These are phyloP conservation scores for Pleoardoris graminearum DNA, from an alignment of 2,329 filamentous ascomycete species.

Conservation along the genomic window DNA sequence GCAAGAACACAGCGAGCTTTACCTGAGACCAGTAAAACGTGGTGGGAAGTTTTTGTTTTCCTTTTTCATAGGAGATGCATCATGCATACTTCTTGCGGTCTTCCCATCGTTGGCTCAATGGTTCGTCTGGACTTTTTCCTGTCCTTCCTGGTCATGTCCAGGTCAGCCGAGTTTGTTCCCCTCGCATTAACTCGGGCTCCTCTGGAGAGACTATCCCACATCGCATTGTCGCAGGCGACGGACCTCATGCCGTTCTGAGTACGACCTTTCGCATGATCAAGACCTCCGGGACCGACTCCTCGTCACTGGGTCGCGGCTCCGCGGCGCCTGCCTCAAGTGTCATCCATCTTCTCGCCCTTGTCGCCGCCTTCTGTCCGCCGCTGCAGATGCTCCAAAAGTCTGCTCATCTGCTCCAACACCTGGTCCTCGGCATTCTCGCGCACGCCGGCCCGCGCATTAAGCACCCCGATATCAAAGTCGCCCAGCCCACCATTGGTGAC, in stretches of 20 bases:
- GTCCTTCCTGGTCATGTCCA: too few species aligned
- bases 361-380: conserved; percentile 17
- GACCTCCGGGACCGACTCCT: not conserved
- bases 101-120: too few species aligned
- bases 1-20: too few species aligned
- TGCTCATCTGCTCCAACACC: conserved; percentile 67
- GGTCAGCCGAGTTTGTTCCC: too few species aligned
- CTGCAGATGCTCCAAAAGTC: conserved; percentile 53
- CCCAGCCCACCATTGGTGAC: conserved; percentile 54
- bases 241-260: not conserved
- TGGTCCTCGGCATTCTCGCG: conserved; percentile 83
- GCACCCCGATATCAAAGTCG: conserved; percentile 78
- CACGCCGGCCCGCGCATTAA: conserved; percentile 83
- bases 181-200: too few species aligned
- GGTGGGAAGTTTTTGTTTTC: too few species aligned
- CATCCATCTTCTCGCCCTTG: conserved; percentile 12
- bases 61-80: too few species aligned
- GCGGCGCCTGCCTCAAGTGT: not conserved
- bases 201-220: too few species aligned
- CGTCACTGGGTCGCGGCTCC: not conserved
- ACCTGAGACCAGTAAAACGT: too few species aligned
- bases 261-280: not conserved
- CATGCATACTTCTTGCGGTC: too few species aligned
- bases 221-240: too few species aligned
- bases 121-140: too few species aligned